Evolutionary conservation across 2,329 filamentous ascomycete genomes (phyloP).

Genomic region (Blastomyces silverae): DNA sequence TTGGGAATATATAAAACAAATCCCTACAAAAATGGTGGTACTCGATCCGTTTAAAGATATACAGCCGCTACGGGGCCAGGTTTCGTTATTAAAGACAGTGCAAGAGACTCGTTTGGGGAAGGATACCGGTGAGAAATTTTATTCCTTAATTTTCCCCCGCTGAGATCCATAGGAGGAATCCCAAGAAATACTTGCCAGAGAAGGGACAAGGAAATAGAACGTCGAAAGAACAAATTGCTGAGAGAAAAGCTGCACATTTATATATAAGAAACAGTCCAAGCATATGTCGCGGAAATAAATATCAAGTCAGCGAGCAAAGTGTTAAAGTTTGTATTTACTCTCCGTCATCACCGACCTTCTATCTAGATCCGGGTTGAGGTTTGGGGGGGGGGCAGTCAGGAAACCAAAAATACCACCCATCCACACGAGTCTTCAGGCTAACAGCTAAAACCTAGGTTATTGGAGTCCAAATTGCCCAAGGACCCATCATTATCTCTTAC

Average conservation of each 20-base stretch:
- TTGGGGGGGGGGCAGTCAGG: background rate
- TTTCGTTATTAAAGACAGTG: constrained; percentile 39
- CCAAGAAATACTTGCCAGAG: background rate
- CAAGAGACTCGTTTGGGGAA: constrained; percentile 39
- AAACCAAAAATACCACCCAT: background rate
- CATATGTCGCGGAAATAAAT: constrained; percentile 41
- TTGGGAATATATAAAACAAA: background rate
- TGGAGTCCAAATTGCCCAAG: constrained; percentile 35
- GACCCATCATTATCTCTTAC: constrained; percentile 29
- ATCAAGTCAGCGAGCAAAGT: constrained; percentile 41
- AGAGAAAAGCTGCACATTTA: background rate
- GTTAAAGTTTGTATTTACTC: constrained; percentile 33
- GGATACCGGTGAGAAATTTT: constrained; percentile 34
- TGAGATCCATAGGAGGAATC: background rate
- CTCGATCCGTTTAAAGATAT: constrained; percentile 23
- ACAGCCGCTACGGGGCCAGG: constrained; percentile 30
- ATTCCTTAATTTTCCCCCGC: background rate
- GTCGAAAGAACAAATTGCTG: background rate
- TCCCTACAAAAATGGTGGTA: background rate
- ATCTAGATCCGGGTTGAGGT: background rate
- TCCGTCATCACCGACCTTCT: background rate
- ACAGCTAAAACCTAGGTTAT: constrained; percentile 29
- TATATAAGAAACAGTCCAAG: constrained; percentile 30
- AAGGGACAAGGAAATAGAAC: background rate
- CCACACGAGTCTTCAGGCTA: constrained; percentile 10